These are phyloP conservation scores for Oryza meridionalis DNA, from an alignment of 176 grass and related monocot species.

Conservation along the genomic window DNA sequence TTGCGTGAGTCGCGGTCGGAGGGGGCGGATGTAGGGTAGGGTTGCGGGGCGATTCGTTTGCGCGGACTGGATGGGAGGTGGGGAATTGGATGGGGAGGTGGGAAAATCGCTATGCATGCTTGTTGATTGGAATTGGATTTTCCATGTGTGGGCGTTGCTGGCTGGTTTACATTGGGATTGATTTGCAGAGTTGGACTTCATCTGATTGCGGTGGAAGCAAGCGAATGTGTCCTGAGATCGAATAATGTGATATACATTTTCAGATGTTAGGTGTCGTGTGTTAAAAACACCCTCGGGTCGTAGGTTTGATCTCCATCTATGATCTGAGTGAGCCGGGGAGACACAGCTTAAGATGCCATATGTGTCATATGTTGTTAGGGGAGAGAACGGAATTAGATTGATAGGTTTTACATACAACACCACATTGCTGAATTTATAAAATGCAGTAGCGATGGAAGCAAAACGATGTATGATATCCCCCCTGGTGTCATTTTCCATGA, in stretches of 20 bases:
- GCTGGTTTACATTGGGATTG: not conserved
- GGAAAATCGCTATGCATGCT: too few species aligned
- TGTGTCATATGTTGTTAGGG: not conserved
- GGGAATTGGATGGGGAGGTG: not conserved
- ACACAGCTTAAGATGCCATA: not conserved
- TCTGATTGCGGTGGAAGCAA: not conserved
- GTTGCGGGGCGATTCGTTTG: too few species aligned
- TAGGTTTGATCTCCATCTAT: not conserved
- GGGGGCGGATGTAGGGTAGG: not conserved
- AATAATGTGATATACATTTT: not conserved
- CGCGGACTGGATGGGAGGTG: not conserved
- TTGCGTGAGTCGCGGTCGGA: not conserved
- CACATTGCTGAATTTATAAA: slow-evolving; percentile 9
- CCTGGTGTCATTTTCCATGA: not conserved
- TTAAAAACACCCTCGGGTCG: not conserved
- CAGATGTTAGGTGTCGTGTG: not conserved
- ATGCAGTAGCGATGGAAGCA: not conserved
- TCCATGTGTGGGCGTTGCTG: not conserved
- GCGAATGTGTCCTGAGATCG: not conserved
- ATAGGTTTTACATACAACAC: not conserved
- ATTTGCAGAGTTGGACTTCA: not conserved
- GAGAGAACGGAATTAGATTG: not conserved
- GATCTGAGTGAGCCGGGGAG: not conserved
- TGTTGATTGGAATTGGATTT: too few species aligned
- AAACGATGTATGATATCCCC: not conserved